phyloP scores from a whole-genome alignment of 768 basidiomycete genomes.

The Suillus variegatus region DNA sequence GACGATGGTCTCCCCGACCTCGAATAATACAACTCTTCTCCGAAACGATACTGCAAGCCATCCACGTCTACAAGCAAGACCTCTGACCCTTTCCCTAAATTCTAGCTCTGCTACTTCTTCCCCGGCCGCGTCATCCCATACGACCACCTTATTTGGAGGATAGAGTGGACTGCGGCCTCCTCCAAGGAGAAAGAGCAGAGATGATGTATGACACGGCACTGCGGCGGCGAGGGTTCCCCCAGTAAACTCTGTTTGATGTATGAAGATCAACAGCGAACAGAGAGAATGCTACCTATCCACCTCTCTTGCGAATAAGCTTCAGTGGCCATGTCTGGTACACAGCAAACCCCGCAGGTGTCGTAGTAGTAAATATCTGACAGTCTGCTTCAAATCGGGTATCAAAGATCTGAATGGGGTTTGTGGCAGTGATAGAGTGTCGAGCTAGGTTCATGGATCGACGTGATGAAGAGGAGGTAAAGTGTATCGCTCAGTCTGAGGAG shows the following conservation, averaged over 20 bases:
- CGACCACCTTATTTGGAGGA: constrained; percentile 87
- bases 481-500: constrained; percentile 5
- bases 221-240: constrained; percentile 79
- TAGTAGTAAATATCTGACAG: constrained; percentile 75
- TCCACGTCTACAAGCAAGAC: constrained; percentile 76
- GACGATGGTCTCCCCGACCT: constrained; percentile 61
- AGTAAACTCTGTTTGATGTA: constrained; percentile 56
- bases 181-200: constrained; percentile 82
- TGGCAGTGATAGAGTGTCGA: constrained; percentile 79
- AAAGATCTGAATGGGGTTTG: constrained; percentile 71
- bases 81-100: constrained; percentile 82
- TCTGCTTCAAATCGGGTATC: constrained; percentile 83
- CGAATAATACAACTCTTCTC: constrained; percentile 76
- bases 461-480: constrained; percentile 16
- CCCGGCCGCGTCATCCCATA: constrained; percentile 84
- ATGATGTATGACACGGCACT: constrained; percentile 79
- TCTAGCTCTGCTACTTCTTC: constrained; percentile 85
- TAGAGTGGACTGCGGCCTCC: constrained; percentile 88
- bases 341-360: constrained; percentile 81
- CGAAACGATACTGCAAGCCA: constrained; percentile 85
- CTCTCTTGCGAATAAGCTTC: constrained; percentile 78
- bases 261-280: constrained; percentile 18
- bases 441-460: constrained; percentile 75
- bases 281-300: constrained; percentile 39
- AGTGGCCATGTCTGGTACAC: constrained; percentile 79